Evolutionary conservation across 2,329 filamentous ascomycete genomes (phyloP).

Genomic region (Botryotinia narcissicola): DNA sequence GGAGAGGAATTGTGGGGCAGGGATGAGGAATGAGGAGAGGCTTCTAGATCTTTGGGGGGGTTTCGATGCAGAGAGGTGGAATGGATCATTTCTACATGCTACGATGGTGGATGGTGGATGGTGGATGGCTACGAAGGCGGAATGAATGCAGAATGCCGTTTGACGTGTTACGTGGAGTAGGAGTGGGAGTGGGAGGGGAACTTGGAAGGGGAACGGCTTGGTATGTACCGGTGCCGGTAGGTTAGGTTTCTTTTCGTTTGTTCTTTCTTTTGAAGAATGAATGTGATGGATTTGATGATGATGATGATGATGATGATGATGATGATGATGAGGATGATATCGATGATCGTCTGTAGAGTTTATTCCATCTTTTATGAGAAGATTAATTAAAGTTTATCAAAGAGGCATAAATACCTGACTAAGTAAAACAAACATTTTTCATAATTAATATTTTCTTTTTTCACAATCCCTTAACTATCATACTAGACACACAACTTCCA

Average conservation of each 20-base stretch:
- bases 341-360: background rate
- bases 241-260: background rate
- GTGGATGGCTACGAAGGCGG: too few species aligned
- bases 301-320: background rate
- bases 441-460: background rate
- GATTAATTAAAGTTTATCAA: background rate
- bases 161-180: slow-evolving; percentile 4
- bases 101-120: too few species aligned
- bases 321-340: too few species aligned
- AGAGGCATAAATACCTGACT: too few species aligned
- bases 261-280: background rate
- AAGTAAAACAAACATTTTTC: background rate
- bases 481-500: background rate
- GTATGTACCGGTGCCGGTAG: background rate
- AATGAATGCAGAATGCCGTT: background rate
- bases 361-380: background rate
- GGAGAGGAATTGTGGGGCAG: background rate
- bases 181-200: too few species aligned
- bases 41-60: background rate
- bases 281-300: background rate
- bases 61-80: background rate
- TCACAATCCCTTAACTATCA: background rate
- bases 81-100: background rate
- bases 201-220: background rate
- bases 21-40: background rate